phyloP scores from a whole-genome alignment of 805 yeast genomes.

The Vanderwaltozyma verrucispora region DNA sequence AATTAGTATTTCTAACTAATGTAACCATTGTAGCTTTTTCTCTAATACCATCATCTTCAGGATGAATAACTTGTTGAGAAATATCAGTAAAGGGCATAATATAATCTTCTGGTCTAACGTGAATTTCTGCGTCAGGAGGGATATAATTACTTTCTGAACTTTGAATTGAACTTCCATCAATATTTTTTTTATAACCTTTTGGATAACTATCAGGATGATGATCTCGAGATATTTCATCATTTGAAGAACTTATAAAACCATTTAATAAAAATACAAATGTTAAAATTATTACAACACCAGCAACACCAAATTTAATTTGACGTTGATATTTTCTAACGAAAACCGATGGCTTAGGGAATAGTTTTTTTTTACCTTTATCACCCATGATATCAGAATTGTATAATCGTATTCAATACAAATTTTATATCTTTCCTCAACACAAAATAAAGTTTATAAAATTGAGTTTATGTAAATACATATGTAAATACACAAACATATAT shows the following conservation, averaged over 20 bases:
- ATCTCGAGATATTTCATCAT: background rate
- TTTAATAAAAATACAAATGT: constrained; percentile 10
- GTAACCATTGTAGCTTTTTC: constrained; percentile 62
- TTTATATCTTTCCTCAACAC: too few relatives aligned
- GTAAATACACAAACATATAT: too few relatives aligned
- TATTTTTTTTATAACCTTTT: too few relatives aligned
- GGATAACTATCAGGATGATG: background rate
- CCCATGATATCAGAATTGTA: background rate
- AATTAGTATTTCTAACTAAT: constrained; percentile 58
- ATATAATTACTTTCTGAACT: background rate
- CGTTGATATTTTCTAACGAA: constrained; percentile 22
- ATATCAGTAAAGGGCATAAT: constrained; percentile 23
- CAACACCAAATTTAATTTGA: constrained; percentile 18
- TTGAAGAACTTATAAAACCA: background rate
- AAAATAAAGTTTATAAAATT: too few relatives aligned
- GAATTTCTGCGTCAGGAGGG: background rate
- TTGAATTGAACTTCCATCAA: too few relatives aligned
- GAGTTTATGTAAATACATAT: too few relatives aligned
- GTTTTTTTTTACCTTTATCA: constrained; percentile 17
- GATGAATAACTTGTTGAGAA: constrained; percentile 23
- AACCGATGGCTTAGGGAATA: constrained; percentile 25
- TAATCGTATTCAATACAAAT: background rate
- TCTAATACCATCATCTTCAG: constrained; percentile 26
- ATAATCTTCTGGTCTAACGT: constrained; percentile 7
- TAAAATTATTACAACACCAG: constrained; percentile 13